Percentiles rank a stretch among this genome's conserved stretches.
These are phyloP conservation scores for Colletotrichum plurivorum DNA, from an alignment of 2,329 filamentous ascomycete species.

Conservation along the genomic window DNA sequence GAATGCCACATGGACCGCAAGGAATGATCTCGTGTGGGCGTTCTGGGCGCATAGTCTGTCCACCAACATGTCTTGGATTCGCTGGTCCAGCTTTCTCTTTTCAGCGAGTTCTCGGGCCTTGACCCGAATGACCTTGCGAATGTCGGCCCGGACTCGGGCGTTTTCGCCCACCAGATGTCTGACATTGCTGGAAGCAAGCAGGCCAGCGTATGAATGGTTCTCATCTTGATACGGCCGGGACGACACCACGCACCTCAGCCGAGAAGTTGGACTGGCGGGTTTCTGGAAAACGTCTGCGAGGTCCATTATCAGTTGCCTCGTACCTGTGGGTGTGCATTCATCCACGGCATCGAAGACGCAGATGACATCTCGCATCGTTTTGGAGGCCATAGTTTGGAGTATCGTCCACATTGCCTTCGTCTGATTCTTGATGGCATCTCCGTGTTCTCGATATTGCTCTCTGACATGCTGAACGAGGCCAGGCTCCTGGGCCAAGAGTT, in stretches of 20 bases:
- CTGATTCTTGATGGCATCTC: not conserved
- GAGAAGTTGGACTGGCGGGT: not conserved
- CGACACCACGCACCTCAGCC: not conserved
- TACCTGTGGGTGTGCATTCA: not conserved
- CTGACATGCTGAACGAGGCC: not conserved
- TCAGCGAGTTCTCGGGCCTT: not conserved
- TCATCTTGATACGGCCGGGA: not conserved
- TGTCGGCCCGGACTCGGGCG: conserved; percentile 12
- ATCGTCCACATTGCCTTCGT: not conserved
- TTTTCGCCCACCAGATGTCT: conserved; percentile 12
- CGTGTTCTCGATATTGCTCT: not conserved
- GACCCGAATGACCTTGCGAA: conserved; percentile 20
- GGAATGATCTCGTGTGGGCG: conserved; percentile 4
- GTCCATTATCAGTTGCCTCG: rapidly evolving
- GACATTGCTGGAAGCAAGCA: not conserved
- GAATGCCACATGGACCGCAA: conserved; percentile 14
- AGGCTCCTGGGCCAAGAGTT: not conserved
- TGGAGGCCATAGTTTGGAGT: not conserved
- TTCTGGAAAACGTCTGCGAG: not conserved
- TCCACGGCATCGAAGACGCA: conserved; percentile 15
- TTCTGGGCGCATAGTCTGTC: not conserved
- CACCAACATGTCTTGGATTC: not conserved
- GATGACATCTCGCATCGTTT: not conserved
- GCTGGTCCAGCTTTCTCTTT: not conserved
- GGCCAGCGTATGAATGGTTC: rapidly evolving